phyloP scores from a whole-genome alignment of 2,329 filamentous ascomycete genomes.

The Ramichloridium luteum region DNA sequence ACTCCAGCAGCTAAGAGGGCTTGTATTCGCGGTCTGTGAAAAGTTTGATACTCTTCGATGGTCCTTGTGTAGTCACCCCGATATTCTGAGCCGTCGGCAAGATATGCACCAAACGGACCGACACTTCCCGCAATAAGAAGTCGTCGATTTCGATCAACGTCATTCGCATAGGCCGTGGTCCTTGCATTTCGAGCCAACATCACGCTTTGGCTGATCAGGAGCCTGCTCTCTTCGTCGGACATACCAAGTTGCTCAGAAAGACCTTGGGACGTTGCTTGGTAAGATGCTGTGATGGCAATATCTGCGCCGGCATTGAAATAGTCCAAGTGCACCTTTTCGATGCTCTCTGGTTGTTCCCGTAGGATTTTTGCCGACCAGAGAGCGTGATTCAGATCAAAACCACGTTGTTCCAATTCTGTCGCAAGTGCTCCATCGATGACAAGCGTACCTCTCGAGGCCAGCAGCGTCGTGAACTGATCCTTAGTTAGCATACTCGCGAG shows the following conservation, averaged over 20 bases:
- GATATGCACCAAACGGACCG: constrained; percentile 37
- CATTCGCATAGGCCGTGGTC: constrained; percentile 20
- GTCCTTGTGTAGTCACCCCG: constrained; percentile 29
- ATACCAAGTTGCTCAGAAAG: constrained; percentile 28
- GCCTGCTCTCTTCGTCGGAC: constrained; percentile 22
- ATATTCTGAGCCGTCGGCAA: constrained; percentile 37
- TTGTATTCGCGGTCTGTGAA: constrained; percentile 33
- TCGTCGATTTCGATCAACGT: constrained; percentile 6
- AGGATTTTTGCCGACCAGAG: constrained; percentile 37
- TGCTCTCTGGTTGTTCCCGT: constrained; percentile 28
- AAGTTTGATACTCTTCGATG: constrained; percentile 25
- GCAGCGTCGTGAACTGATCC: constrained; percentile 13
- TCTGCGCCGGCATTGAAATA: constrained; percentile 36
- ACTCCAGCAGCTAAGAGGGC: constrained; percentile 31
- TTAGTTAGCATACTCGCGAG: constrained; percentile 20
- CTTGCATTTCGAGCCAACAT: constrained; percentile 29
- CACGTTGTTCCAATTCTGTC: constrained; percentile 35
- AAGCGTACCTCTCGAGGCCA: constrained; percentile 20
- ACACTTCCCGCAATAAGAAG: constrained; percentile 34
- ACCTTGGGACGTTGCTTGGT: constrained; percentile 35
- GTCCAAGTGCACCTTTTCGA: constrained; percentile 32
- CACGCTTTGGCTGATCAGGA: constrained; percentile 31
- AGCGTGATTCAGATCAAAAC: constrained; percentile 30
- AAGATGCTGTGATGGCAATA: constrained; percentile 36
- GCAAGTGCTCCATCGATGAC: constrained; percentile 37